phyloP scores from a whole-genome alignment of 2,329 filamentous ascomycete species.

The Pseudopithomyces maydicus region DNA sequence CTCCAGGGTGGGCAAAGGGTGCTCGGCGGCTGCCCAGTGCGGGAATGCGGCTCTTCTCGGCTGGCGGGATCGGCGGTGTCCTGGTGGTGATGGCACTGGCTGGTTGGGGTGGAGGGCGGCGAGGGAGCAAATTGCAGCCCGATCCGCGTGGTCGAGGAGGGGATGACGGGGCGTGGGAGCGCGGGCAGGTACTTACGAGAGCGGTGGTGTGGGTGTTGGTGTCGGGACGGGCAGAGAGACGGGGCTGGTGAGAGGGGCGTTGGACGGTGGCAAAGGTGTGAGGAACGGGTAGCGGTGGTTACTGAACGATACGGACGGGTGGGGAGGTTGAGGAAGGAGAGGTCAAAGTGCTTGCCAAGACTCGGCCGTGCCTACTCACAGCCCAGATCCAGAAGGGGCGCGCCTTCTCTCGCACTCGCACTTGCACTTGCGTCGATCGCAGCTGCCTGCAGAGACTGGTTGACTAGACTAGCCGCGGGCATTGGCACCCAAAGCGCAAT shows the following conservation, averaged over 20 bases:
- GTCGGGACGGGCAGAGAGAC: conserved; percentile 16
- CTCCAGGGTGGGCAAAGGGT: conserved; percentile 7
- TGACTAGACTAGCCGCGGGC: background rate
- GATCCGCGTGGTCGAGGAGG: conserved; percentile 24
- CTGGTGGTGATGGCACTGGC: conserved; percentile 24
- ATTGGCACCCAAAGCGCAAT: background rate
- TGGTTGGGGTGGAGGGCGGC: conserved; percentile 24
- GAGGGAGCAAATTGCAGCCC: conserved; percentile 35
- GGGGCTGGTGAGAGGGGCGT: conserved; percentile 16
- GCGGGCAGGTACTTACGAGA: conserved; percentile 37
- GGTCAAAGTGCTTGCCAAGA: conserved; percentile 25
- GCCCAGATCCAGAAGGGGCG: conserved; percentile 7
- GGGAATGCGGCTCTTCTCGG: conserved; percentile 12
- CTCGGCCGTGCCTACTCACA: conserved; percentile 22
- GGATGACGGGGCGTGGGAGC: conserved; percentile 29
- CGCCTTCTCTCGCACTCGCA: conserved; percentile 4
- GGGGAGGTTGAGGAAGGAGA: conserved; percentile 22
- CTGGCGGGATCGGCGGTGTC: conserved; percentile 15
- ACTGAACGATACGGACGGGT: conserved; percentile 28
- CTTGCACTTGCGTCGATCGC: background rate
- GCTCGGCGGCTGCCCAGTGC: background rate
- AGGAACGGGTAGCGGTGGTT: conserved; percentile 25
- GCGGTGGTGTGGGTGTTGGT: conserved; percentile 17
- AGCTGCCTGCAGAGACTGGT: conserved; percentile 7
- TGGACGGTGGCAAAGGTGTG: conserved; percentile 24